Evolutionary conservation across 208 protist species (phyloP).

Genomic region (Leishmania arabica): DNA sequence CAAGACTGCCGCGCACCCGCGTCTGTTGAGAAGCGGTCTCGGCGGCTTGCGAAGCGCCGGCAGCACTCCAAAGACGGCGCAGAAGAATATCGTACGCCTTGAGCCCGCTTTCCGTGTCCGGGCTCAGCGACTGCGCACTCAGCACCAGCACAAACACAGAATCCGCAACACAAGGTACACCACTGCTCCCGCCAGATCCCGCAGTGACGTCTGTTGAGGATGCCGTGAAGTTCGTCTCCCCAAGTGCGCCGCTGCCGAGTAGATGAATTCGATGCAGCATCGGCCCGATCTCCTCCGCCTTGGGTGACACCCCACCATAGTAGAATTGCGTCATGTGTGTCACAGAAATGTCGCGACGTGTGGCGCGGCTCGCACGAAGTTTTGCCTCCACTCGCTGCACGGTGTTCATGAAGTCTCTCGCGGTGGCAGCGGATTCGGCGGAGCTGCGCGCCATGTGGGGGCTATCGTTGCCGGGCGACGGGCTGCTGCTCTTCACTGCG

Average conservation of each 20-base stretch:
- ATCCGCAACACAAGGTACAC: not conserved
- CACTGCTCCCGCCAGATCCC: not conserved
- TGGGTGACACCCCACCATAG: constrained; percentile 31
- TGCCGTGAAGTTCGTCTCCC: not conserved
- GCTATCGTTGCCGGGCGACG: not conserved
- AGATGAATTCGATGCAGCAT: constrained; percentile 28
- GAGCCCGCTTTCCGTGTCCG: constrained; percentile 7
- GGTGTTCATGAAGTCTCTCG: constrained; percentile 1
- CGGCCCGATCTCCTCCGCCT: constrained; percentile 19
- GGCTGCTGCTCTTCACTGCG: not conserved
- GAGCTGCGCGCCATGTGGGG: not conserved
- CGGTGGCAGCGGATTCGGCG: not conserved
- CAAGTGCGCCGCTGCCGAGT: not conserved
- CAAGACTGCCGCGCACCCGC: constrained; percentile 11
- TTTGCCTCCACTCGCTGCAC: constrained; percentile 6
- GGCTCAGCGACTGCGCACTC: constrained; percentile 20
- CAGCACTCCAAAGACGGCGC: constrained; percentile 14
- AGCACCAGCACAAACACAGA: constrained; percentile 32
- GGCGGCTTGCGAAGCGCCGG: not conserved
- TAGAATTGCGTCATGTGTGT: constrained; percentile 35
- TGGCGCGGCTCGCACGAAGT: constrained; percentile 8
- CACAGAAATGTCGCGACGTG: constrained; percentile 1
- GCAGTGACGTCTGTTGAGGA: not conserved
- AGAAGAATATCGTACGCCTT: constrained; percentile 14
- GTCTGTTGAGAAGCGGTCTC: not conserved